Percentiles rank a stretch among this genome's conserved stretches.
phyloP scores from a whole-genome alignment of 2,329 filamentous ascomycete species.

The Penicillium sp. region DNA sequence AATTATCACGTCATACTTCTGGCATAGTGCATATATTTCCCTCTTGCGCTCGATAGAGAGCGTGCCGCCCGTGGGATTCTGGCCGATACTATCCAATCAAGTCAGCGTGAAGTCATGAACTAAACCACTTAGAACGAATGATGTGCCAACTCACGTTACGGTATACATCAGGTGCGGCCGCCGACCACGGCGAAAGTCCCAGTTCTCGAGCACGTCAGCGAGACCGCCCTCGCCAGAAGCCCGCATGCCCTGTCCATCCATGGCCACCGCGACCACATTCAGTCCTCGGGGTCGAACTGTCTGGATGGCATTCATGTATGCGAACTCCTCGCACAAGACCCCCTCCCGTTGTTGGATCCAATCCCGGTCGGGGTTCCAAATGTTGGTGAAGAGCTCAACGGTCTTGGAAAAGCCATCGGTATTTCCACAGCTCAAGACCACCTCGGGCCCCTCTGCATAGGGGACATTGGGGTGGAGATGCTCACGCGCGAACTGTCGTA shows the following conservation, averaged over 20 bases:
- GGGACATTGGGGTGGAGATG: conserved; percentile 78
- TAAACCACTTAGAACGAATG: background rate
- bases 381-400: conserved; percentile 70
- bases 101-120: background rate
- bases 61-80: conserved; percentile 80
- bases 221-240: conserved; percentile 69
- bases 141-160: conserved; percentile 64
- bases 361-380: conserved; percentile 69
- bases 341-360: conserved; percentile 69
- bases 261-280: conserved; percentile 68
- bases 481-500: conserved; percentile 73
- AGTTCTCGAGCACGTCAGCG: conserved; percentile 73
- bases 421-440: conserved; percentile 74
- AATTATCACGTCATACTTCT: conserved; percentile 83
- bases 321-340: conserved; percentile 74
- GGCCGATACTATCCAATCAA: conserved; percentile 62
- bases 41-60: conserved; percentile 70
- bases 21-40: conserved; percentile 76
- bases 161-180: conserved; percentile 85
- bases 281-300: conserved; percentile 66
- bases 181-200: conserved; percentile 71
- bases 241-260: conserved; percentile 79
- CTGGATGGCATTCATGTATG: conserved; percentile 73
- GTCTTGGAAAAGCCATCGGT: conserved; percentile 83
- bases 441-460: conserved; percentile 71